Percentiles rank a stretch among this genome's conserved stretches.
phyloP scores from a whole-genome alignment of 2,329 filamentous ascomycete genomes.

The Neofusicoccum sp. region DNA sequence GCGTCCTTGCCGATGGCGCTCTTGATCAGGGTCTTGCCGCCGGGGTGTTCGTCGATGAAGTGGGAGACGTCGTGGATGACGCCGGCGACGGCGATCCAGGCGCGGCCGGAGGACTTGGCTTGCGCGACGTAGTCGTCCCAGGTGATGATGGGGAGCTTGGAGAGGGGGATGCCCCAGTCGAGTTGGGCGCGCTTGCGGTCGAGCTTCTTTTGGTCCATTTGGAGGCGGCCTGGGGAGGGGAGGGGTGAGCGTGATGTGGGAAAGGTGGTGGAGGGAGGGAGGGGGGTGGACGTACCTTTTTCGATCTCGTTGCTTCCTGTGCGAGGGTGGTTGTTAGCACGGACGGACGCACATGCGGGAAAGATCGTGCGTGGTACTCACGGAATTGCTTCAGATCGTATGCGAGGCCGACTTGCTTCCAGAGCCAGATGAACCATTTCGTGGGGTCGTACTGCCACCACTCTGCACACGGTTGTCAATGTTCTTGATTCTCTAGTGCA shows the following conservation, averaged over 20 bases:
- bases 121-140: slow-evolving; percentile 84
- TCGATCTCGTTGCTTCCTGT: slow-evolving; percentile 75
- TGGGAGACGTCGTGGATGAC: slow-evolving; percentile 81
- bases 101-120: slow-evolving; percentile 69
- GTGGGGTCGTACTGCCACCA: slow-evolving; percentile 92
- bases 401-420: slow-evolving; percentile 81
- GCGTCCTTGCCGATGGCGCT: slow-evolving; percentile 83
- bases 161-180: slow-evolving; percentile 83
- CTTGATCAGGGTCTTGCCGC: slow-evolving; percentile 81
- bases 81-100: slow-evolving; percentile 74
- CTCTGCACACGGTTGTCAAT: slow-evolving; percentile 35
- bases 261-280: too few relatives aligned
- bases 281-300: slow-evolving; percentile 52
- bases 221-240: slow-evolving; percentile 58
- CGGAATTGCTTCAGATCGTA: slow-evolving; percentile 90
- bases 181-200: slow-evolving; percentile 79
- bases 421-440: slow-evolving; percentile 78
- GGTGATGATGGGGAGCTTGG: slow-evolving; percentile 79
- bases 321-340: neutral
- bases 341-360: neutral
- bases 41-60: slow-evolving; percentile 88
- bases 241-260: too few relatives aligned
- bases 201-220: slow-evolving; percentile 90
- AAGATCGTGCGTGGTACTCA: neutral
- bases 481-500: neutral